Evolutionary conservation across 495 filamentous ascomycete genomes (phyloP).

Genomic region (Talaromyces proteolyticus): DNA sequence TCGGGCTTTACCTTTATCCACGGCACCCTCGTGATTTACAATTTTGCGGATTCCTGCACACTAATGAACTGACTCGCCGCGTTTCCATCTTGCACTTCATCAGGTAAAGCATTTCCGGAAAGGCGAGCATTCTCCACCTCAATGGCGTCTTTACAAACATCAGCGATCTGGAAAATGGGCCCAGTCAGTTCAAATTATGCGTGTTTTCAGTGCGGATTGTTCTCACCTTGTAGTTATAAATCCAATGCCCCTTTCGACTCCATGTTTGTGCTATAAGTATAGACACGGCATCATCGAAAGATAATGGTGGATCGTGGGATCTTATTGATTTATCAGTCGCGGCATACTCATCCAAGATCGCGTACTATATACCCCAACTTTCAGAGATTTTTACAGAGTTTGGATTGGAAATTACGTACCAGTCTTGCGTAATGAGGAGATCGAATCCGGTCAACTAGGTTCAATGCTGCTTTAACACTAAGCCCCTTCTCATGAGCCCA

Average conservation of each 20-base stretch:
- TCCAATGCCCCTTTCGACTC: conserved; percentile 7
- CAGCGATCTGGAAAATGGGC: conserved; percentile 8
- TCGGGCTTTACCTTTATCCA: too few species aligned
- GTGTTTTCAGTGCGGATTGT: too few species aligned
- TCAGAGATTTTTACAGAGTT: background rate
- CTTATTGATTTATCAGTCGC: too few species aligned
- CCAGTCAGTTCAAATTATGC: background rate
- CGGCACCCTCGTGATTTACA: too few species aligned
- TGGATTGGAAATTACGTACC: background rate
- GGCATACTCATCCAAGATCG: conserved; percentile 12
- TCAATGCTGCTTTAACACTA: conserved; percentile 7
- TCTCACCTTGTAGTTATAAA: conserved; percentile 13
- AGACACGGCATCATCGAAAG: conserved; percentile 7
- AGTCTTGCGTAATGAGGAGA: conserved; percentile 19
- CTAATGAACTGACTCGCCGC: too few species aligned
- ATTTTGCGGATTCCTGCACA: too few species aligned
- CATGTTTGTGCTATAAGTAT: conserved; percentile 6
- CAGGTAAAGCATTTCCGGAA: too few species aligned
- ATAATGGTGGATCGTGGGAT: too few species aligned
- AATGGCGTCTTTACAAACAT: conserved; percentile 8
- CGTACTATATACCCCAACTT: conserved; percentile 7
- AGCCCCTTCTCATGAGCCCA: conserved; percentile 11
- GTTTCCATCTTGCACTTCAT: too few species aligned
- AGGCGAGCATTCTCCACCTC: conserved; percentile 9
- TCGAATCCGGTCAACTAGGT: conserved; percentile 16